Evolutionary conservation across 306 rosid genomes (phyloP).

Genomic region (Lathyrus aphaca): DNA sequence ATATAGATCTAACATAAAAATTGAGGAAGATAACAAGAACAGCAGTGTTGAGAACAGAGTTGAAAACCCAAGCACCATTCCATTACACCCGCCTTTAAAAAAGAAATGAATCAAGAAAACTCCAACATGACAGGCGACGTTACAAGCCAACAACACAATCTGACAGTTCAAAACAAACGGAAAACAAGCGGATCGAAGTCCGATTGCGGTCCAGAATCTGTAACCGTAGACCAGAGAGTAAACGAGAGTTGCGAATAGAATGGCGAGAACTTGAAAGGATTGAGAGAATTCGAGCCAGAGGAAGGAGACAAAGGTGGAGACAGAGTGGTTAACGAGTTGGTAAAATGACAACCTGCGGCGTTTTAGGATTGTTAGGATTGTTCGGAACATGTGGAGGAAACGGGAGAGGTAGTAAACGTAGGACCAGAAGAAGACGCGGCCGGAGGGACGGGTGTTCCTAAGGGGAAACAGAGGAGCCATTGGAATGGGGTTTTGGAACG

Average conservation of each 20-base stretch:
- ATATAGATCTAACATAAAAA: conserved; percentile 53
- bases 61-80: conserved; percentile 86
- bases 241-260: conserved; percentile 60
- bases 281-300: conserved; percentile 89
- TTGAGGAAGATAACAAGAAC: conserved; percentile 60
- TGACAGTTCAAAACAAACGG: conserved; percentile 74
- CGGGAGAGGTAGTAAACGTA: conserved; percentile 74
- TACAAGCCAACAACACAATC: conserved; percentile 56
- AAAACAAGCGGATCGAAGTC: conserved; percentile 62
- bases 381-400: conserved; percentile 71
- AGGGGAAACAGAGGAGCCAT: conserved; percentile 88
- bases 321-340: conserved; percentile 70
- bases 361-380: conserved; percentile 50
- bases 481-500: conserved; percentile 70
- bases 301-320: conserved; percentile 58
- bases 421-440: conserved; percentile 97
- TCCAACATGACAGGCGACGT: conserved; percentile 71
- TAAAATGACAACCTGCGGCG: conserved; percentile 54
- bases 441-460: conserved; percentile 86
- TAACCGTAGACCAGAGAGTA: conserved; percentile 71
- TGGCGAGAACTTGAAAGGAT: conserved; percentile 78
- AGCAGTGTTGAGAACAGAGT: conserved; percentile 59
- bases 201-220: conserved; percentile 72
- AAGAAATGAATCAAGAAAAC: conserved; percentile 65
- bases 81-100: conserved; percentile 71